A percentile compares a stretch with the other conserved stretches of the same genome.
Evolutionary conservation across 371 early-diverging fungal species (phyloP).

Genomic region (Basidiobolus meristosporus): DNA sequence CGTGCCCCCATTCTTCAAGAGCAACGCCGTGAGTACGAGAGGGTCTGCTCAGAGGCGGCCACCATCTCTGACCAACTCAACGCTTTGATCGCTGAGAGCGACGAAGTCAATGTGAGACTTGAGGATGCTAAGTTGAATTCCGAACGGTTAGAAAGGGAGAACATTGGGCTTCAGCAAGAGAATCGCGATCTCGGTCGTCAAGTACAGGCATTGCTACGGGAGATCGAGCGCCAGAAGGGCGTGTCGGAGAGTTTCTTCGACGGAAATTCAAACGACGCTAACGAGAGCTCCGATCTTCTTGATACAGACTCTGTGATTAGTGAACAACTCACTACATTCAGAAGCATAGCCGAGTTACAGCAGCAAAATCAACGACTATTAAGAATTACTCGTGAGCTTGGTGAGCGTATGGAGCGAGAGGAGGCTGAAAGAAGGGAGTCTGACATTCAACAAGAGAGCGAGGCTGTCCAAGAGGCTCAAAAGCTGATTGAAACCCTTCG

Average conservation of each 20-base stretch:
- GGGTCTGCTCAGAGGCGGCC: slow-evolving; percentile 15
- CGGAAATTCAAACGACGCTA: too few relatives aligned
- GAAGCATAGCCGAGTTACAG: slow-evolving; percentile 23
- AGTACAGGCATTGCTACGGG: too few relatives aligned
- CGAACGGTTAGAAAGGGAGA: slow-evolving; percentile 6
- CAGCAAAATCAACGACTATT: slow-evolving; percentile 32
- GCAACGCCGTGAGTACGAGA: slow-evolving; percentile 14
- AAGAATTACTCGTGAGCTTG: slow-evolving; percentile 21
- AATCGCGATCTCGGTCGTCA: too few relatives aligned
- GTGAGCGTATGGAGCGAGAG: slow-evolving; percentile 14
- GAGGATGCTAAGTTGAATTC: slow-evolving; percentile 5
- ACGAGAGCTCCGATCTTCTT: too few relatives aligned
- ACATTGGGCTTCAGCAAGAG: slow-evolving; percentile 6
- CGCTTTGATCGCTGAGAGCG: slow-evolving; percentile 5
- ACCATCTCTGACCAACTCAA: slow-evolving; percentile 12
- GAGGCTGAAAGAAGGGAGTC: slow-evolving; percentile 12
- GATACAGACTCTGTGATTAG: too few relatives aligned
- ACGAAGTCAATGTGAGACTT: slow-evolving; percentile 1
- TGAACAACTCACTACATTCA: slow-evolving; percentile 22
- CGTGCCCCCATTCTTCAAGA: slow-evolving; percentile 19
- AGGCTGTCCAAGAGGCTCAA: slow-evolving; percentile 22
- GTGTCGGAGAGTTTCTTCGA: too few relatives aligned
- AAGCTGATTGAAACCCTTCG: slow-evolving; percentile 18
- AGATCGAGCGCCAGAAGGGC: too few relatives aligned
- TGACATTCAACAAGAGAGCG: slow-evolving; percentile 14